A percentile compares a stretch with the other conserved stretches of the same genome.
phyloP scores from a whole-genome alignment of 1,284 basidiomycete species.

The Volvariella volvacea region DNA sequence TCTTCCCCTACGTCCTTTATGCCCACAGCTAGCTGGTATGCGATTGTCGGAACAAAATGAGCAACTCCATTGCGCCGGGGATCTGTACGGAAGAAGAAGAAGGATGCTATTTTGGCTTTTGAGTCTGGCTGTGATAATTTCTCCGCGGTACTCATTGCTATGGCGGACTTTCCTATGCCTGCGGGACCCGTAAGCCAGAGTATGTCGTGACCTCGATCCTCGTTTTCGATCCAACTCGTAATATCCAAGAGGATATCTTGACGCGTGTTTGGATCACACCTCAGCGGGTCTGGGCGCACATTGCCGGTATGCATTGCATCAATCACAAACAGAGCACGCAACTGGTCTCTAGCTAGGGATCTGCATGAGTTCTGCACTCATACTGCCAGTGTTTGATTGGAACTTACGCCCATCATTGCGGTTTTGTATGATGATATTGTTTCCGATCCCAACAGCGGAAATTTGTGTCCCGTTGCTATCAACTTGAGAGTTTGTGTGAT shows the following conservation, averaged over 20 bases:
- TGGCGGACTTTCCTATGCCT: neutral
- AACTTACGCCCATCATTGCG: no score
- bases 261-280: conserved; percentile 11
- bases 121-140: neutral
- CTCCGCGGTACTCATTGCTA: no score
- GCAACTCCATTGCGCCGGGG: neutral
- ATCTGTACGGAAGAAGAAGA: neutral
- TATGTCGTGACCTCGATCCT: neutral
- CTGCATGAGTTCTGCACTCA: no score
- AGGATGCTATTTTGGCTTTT: neutral
- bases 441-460: no score
- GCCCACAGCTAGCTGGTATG: neutral
- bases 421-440: no score
- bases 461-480: no score
- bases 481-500: no score
- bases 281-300: neutral
- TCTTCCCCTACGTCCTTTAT: neutral
- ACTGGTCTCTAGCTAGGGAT: no score
- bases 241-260: conserved; percentile 4
- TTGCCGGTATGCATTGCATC: no score
- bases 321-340: no score
- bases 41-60: neutral
- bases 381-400: no score
- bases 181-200: conserved; percentile 4
- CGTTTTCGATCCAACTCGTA: conserved; percentile 1